Evolutionary conservation across 345 rosid species (phyloP).

Genomic region (Acer negundo): DNA sequence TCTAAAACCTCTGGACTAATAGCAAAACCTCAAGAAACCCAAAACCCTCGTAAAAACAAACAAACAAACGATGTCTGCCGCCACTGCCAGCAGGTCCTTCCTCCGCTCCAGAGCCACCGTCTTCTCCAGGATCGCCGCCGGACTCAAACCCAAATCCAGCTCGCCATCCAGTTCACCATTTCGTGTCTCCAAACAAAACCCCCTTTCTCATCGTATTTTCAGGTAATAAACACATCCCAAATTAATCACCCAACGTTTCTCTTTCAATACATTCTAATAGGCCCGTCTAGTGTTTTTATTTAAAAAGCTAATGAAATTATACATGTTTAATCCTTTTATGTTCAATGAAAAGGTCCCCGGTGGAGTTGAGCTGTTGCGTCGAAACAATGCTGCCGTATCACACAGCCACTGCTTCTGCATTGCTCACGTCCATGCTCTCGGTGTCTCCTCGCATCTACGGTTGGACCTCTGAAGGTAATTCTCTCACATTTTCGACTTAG

Average conservation of each 20-base stretch:
- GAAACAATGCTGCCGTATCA: conserved; percentile 86
- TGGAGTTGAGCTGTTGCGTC: conserved; percentile 74
- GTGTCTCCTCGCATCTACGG: conserved; percentile 54
- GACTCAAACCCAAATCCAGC: conserved; percentile 33
- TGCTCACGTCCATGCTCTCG: conserved; percentile 84
- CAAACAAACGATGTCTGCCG: conserved; percentile 48
- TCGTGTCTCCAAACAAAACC: conserved; percentile 44
- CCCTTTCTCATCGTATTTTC: conserved; percentile 56
- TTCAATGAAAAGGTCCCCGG: conserved; percentile 56
- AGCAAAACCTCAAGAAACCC: conserved; percentile 14
- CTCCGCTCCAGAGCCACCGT: conserved; percentile 42
- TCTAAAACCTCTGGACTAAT: not conserved
- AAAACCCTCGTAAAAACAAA: conserved; percentile 4
- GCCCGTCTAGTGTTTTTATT: too few species aligned
- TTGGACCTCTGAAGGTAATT: conserved; percentile 70
- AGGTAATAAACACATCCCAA: conserved; percentile 42
- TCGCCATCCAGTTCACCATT: conserved; percentile 50
- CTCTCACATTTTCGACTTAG: not conserved
- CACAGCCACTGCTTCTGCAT: conserved; percentile 81
- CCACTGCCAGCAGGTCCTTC: conserved; percentile 65
- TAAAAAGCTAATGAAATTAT: not conserved
- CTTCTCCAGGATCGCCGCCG: not conserved
- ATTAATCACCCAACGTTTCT: not conserved
- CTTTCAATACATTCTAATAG: not conserved
- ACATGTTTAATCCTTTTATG: not conserved